Evolutionary conservation across 352 stramenopile genomes (phyloP).

Genomic region (Globisporangium nagaii): DNA sequence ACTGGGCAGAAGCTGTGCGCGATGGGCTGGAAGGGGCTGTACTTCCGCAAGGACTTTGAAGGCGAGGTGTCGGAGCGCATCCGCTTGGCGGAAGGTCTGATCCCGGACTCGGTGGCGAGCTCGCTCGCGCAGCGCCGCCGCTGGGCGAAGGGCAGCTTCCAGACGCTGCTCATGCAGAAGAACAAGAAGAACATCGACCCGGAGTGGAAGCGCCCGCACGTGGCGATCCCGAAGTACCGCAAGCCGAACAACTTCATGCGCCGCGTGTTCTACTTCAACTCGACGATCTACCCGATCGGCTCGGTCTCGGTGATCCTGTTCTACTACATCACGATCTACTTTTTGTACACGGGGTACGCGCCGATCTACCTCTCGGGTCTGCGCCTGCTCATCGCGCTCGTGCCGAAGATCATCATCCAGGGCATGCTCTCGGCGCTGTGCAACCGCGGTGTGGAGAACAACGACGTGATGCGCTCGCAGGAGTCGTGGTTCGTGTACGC

Average conservation of each 20-base stretch:
- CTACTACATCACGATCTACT: conserved; percentile 86
- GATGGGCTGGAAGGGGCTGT: conserved; percentile 83
- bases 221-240: conserved; percentile 71
- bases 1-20: conserved; percentile 67
- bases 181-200: conserved; percentile 74
- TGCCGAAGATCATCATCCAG: conserved; percentile 76
- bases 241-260: conserved; percentile 82
- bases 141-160: conserved; percentile 85
- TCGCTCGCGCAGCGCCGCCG: conserved; percentile 76
- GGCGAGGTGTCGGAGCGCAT: conserved; percentile 69
- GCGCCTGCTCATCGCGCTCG: conserved; percentile 54
- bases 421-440: conserved; percentile 66
- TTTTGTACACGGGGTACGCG: conserved; percentile 80
- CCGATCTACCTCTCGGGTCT: conserved; percentile 76
- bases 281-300: conserved; percentile 72
- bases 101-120: conserved; percentile 73
- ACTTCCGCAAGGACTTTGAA: conserved; percentile 88
- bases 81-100: conserved; percentile 67
- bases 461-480: conserved; percentile 74
- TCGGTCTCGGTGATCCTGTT: conserved; percentile 72
- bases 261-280: conserved; percentile 82
- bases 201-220: conserved; percentile 73
- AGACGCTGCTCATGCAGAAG: conserved; percentile 82
- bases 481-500: conserved; percentile 80
- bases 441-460: conserved; percentile 76